Evolutionary conservation across 305 asterid species (phyloP).

Genomic region (Striga hermonthica): DNA sequence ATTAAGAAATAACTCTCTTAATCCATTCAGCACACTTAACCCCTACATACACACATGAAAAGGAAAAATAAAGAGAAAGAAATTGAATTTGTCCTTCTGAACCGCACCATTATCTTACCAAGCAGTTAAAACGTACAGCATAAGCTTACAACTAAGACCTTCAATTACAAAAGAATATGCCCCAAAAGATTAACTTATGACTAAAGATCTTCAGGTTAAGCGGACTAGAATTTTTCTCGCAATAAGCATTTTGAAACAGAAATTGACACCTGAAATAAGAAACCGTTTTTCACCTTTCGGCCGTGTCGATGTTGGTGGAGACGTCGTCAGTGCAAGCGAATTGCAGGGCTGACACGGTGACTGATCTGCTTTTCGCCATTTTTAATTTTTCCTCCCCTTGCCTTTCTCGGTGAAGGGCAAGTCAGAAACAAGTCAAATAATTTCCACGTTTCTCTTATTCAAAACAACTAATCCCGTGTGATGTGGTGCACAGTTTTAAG

Average conservation of each 20-base stretch:
- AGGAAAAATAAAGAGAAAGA: too few species aligned
- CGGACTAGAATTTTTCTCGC: too few species aligned
- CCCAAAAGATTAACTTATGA: too few species aligned
- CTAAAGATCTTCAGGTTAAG: too few species aligned
- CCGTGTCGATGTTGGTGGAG: slow-evolving; percentile 71
- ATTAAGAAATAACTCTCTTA: too few species aligned
- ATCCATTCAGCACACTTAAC: too few species aligned
- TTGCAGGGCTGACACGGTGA: slow-evolving; percentile 79
- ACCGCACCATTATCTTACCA: slow-evolving; percentile 15
- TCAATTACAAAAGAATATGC: too few species aligned
- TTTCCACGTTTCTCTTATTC: not conserved
- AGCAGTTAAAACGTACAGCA: slow-evolving; percentile 16
- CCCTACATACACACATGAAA: too few species aligned
- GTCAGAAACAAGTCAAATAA: not conserved
- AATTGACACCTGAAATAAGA: not conserved
- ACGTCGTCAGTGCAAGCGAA: slow-evolving; percentile 89
- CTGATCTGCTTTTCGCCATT: slow-evolving; percentile 59
- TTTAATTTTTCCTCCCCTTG: not conserved
- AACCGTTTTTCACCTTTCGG: slow-evolving; percentile 62
- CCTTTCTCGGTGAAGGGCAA: not conserved
- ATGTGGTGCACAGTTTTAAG: too few species aligned
- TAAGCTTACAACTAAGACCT: not conserved
- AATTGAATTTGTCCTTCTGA: not conserved
- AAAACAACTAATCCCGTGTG: too few species aligned
- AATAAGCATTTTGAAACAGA: not conserved